These are phyloP conservation scores for Vachellia pachyceras DNA, from an alignment of 306 rosid genomes.

Conservation along the genomic window DNA sequence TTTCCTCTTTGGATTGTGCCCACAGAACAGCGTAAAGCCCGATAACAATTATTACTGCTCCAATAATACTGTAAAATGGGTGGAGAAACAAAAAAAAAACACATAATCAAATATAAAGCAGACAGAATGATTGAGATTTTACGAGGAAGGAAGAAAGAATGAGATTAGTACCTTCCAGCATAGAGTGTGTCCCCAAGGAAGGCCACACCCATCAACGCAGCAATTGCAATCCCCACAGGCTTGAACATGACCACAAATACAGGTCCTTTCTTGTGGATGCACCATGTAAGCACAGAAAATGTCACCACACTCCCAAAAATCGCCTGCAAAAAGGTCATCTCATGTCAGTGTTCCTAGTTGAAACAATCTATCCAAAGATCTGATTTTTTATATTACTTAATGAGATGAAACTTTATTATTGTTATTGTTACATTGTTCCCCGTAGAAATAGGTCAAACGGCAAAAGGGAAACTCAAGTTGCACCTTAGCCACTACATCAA, in stretches of 20 bases:
- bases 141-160: neutral
- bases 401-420: too few relatives aligned
- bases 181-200: constrained; percentile 71
- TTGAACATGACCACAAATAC: constrained; percentile 67
- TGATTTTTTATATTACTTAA: too few relatives aligned
- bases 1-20: constrained; percentile 60
- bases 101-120: neutral
- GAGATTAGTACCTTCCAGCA: constrained; percentile 53
- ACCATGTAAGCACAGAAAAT: constrained; percentile 58
- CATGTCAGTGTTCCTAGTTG: neutral
- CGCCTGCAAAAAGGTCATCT: constrained; percentile 46
- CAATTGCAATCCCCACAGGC: constrained; percentile 68
- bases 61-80: constrained; percentile 48
- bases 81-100: neutral
- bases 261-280: constrained; percentile 73
- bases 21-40: constrained; percentile 69
- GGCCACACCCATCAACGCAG: constrained; percentile 59
- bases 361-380: too few relatives aligned
- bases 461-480: neutral
- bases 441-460: neutral
- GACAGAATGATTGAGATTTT: neutral
- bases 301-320: constrained; percentile 58
- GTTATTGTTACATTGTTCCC: too few relatives aligned
- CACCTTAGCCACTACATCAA: neutral
- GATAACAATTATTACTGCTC: constrained; percentile 51